These are phyloP conservation scores for Cryptomeria japonica DNA, from an alignment of 75 land plant genomes.

Conservation along the genomic window DNA sequence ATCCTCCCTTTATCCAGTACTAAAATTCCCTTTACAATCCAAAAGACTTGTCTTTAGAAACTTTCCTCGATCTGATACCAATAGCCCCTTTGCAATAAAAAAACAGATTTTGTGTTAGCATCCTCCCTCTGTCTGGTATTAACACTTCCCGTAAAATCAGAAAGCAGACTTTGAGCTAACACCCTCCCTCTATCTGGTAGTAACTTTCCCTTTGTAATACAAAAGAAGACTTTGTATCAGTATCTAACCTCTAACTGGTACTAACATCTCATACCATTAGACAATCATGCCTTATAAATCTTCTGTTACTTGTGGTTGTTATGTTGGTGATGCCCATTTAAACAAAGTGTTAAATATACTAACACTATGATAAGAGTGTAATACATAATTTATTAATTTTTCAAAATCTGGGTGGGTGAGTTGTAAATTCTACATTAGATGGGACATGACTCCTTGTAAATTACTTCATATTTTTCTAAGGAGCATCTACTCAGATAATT, in stretches of 20 bases:
- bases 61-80: not conserved
- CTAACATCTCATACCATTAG: not conserved
- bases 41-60: not conserved
- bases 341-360: not conserved
- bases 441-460: not conserved
- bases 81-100: not conserved
- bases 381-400: no score
- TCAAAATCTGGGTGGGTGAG: no score
- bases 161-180: not conserved
- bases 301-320: not conserved
- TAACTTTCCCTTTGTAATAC: not conserved
- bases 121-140: not conserved
- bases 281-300: not conserved
- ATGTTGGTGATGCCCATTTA: not conserved
- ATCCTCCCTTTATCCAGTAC: not conserved
- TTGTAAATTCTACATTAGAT: not conserved
- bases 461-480: not conserved
- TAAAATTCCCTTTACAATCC: not conserved
- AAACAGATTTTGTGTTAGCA: not conserved
- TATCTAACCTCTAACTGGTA: not conserved
- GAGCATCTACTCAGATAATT: not conserved
- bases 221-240: not conserved
- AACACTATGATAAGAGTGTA: no score
- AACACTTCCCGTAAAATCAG: not conserved
- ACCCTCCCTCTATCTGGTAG: not conserved